phyloP scores from a whole-genome alignment of 345 rosid genomes.

The Conringia planisiliqua region DNA sequence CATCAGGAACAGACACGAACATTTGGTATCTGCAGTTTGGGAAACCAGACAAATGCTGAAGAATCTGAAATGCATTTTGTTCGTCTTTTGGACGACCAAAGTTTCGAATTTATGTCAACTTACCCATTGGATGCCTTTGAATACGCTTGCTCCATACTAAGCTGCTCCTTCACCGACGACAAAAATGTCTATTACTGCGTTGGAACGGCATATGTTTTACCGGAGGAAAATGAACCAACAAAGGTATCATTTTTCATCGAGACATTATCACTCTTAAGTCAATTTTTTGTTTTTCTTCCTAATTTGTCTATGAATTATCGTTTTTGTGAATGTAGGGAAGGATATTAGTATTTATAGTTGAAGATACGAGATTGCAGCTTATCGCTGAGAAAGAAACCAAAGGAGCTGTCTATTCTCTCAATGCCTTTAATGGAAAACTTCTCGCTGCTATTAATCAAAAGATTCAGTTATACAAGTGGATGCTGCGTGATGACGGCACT shows the following conservation, averaged over 20 bases:
- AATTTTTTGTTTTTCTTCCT: not conserved
- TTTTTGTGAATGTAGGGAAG: constrained; percentile 58
- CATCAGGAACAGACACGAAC: constrained; percentile 97
- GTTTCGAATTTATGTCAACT: constrained; percentile 77
- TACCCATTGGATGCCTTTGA: constrained; percentile 87
- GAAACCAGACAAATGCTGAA: constrained; percentile 70
- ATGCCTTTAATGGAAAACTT: constrained; percentile 90
- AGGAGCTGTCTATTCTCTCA: constrained; percentile 90
- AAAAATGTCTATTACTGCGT: constrained; percentile 84
- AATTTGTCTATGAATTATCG: not conserved
- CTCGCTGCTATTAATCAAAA: constrained; percentile 97
- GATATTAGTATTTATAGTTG: constrained; percentile 79
- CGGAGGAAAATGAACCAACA: constrained; percentile 92
- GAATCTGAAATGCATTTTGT: constrained; percentile 81
- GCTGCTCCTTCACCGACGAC: constrained; percentile 91
- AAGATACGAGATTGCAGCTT: constrained; percentile 87
- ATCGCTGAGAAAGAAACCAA: constrained; percentile 95
- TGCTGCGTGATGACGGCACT: constrained; percentile 87
- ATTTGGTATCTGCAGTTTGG: constrained; percentile 85
- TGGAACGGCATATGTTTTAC: constrained; percentile 96
- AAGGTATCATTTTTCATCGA: constrained; percentile 50
- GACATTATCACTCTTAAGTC: not conserved
- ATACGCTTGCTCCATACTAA: constrained; percentile 86
- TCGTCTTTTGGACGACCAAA: constrained; percentile 89
- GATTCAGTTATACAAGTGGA: constrained; percentile 93